Conservation (phyloP, 257 asterid species). For the Mentha longifolia region DNA sequence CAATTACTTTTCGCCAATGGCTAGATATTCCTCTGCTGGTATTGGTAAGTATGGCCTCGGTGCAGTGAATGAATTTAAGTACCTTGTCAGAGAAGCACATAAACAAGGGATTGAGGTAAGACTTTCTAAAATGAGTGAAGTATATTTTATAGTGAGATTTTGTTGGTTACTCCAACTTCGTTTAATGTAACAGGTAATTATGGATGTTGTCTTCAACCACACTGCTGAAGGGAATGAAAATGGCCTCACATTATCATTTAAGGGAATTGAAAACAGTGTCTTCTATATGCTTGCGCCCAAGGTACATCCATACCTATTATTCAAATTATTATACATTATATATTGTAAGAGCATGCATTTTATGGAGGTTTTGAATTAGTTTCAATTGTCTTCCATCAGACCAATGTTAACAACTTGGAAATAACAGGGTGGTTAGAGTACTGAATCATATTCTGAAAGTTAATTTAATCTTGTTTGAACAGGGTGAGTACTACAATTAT, state of each 20-base stretch:
- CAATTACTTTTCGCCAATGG: conserved; percentile 95
- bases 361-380: background rate
- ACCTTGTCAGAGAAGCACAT: conserved; percentile 95
- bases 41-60: conserved; percentile 61
- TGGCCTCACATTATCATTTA: conserved; percentile 82
- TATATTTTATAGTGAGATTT: conserved; percentile 23
- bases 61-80: conserved; percentile 83
- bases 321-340: background rate
- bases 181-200: conserved; percentile 70
- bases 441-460: conserved; percentile 16
- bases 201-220: conserved; percentile 99
- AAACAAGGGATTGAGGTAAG: conserved; percentile 90
- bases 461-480: conserved; percentile 35
- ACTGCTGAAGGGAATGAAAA: conserved; percentile 98
- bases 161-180: conserved; percentile 28
- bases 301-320: conserved; percentile 47
- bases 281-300: conserved; percentile 96
- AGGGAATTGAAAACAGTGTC: conserved; percentile 89
- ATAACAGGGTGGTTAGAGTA: conserved; percentile 14
- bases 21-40: conserved; percentile 82
- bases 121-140: conserved; percentile 4
- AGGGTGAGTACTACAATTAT: conserved; percentile 98
- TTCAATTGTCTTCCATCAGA: background rate
- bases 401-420: conserved; percentile 27
- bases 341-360: background rate